phyloP scores from a whole-genome alignment of 1,284 basidiomycete species.

The Melampsora abietis-canadensis region DNA sequence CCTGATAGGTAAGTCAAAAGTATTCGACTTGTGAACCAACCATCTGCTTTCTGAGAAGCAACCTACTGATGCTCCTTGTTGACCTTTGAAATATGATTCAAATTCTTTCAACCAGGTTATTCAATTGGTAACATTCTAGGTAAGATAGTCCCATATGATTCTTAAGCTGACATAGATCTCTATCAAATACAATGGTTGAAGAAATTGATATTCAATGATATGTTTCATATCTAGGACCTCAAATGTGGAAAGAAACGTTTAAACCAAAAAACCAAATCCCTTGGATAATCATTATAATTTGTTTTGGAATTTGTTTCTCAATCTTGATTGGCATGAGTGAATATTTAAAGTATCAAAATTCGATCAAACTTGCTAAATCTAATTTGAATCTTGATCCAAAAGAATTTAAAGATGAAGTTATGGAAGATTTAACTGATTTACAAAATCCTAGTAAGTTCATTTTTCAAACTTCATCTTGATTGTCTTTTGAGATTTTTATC shows the following conservation, averaged over 20 bases:
- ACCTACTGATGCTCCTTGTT: no score
- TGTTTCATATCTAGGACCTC: conserved; percentile 7
- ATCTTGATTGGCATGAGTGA: not conserved
- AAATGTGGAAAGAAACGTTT: conserved; percentile 4
- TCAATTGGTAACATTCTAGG: conserved; percentile 4
- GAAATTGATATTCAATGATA: not conserved
- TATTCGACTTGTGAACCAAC: not conserved
- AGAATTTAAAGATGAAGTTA: not conserved
- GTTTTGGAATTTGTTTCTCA: not conserved
- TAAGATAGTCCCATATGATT: not conserved
- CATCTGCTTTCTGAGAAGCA: not conserved
- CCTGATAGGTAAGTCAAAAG: conserved; percentile 6
- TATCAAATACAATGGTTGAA: no score
- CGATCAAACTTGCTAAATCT: no score
- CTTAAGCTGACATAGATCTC: not conserved
- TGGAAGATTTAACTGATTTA: not conserved
- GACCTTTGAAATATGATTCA: no score
- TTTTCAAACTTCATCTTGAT: not conserved
- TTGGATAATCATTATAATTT: conserved; percentile 1
- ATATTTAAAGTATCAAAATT: not conserved
- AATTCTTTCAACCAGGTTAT: not conserved
- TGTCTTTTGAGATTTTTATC: not conserved
- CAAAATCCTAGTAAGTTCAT: not conserved
- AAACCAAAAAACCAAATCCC: conserved; percentile 9
- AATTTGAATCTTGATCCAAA: no score